Percentiles rank a stretch among this genome's conserved stretches.
These are phyloP conservation scores for Hondaea fermentalgiana DNA, from an alignment of 108 stramenopile species.

Conservation along the genomic window DNA sequence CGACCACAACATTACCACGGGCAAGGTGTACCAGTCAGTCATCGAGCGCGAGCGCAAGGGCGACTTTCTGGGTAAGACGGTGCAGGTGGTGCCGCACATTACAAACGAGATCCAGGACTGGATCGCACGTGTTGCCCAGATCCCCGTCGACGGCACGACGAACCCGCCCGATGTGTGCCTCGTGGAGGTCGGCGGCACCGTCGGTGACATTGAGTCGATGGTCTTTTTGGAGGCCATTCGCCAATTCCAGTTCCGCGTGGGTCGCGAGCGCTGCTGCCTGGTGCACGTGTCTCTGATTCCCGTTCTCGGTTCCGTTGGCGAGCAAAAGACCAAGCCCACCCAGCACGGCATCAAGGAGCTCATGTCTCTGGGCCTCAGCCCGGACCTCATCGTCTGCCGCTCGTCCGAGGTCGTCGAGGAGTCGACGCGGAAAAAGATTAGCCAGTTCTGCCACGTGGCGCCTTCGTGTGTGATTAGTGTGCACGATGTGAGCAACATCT, in stretches of 20 bases:
- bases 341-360: conserved; percentile 97
- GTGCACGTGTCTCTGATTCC: conserved; percentile 95
- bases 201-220: conserved; percentile 86
- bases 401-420: conserved; percentile 65
- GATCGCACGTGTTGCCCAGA: conserved; percentile 71
- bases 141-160: conserved; percentile 57
- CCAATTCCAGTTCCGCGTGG: conserved; percentile 93
- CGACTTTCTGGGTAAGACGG: conserved; percentile 97
- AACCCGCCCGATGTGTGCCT: conserved; percentile 85
- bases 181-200: conserved; percentile 98
- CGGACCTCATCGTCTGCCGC: conserved; percentile 89
- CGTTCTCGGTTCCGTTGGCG: conserved; percentile 73
- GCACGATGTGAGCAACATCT: conserved; percentile 96
- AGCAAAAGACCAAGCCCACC: conserved; percentile 99
- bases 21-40: conserved; percentile 87
- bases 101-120: conserved; percentile 77
- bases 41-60: conserved; percentile 84
- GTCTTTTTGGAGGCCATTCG: conserved; percentile 33
- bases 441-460: conserved; percentile 89
- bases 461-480: conserved; percentile 73
- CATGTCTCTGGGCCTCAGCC: conserved; percentile 76
- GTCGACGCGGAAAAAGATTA: conserved; percentile 78
- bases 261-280: conserved; percentile 78
- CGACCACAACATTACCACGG: conserved; percentile 91
- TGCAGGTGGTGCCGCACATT: conserved; percentile 78